Evolutionary conservation across 1,284 basidiomycete genomes (phyloP).

Genomic region (Vanrija sp.): DNA sequence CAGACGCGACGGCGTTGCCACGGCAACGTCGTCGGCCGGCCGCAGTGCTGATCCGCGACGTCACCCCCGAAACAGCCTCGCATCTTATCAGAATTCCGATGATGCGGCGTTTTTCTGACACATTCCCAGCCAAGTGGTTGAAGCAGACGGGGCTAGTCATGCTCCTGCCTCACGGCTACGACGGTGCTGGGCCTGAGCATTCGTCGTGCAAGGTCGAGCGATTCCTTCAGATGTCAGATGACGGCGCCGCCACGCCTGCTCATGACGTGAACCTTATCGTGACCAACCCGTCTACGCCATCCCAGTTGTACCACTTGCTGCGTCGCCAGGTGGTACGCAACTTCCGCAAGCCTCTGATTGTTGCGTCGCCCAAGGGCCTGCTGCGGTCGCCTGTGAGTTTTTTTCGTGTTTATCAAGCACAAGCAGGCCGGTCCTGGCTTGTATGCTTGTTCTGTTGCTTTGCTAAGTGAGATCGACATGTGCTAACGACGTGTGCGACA

Average conservation of each 20-base stretch:
- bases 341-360: constrained; percentile 76
- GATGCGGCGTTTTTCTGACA: background rate
- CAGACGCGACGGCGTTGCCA: too few species aligned
- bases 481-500: constrained; percentile 35
- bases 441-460: constrained; percentile 1
- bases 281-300: constrained; percentile 77
- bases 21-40: too few species aligned
- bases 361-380: constrained; percentile 77
- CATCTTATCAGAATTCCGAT: background rate
- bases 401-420: background rate
- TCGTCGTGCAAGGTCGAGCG: constrained; percentile 79
- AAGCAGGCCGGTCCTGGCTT: background rate
- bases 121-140: constrained; percentile 74
- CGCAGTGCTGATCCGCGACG: background rate
- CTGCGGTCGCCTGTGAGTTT: constrained; percentile 67
- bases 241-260: constrained; percentile 31
- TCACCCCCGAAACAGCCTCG: background rate
- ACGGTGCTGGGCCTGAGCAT: constrained; percentile 88
- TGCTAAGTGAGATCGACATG: background rate
- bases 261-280: constrained; percentile 73
- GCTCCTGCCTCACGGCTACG: constrained; percentile 77
- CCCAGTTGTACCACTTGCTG: constrained; percentile 84
- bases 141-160: constrained; percentile 85
- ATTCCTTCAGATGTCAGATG: constrained; percentile 61
- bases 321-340: constrained; percentile 76